phyloP scores from a whole-genome alignment of 2,329 filamentous ascomycete genomes.

The Botrytis porri region DNA sequence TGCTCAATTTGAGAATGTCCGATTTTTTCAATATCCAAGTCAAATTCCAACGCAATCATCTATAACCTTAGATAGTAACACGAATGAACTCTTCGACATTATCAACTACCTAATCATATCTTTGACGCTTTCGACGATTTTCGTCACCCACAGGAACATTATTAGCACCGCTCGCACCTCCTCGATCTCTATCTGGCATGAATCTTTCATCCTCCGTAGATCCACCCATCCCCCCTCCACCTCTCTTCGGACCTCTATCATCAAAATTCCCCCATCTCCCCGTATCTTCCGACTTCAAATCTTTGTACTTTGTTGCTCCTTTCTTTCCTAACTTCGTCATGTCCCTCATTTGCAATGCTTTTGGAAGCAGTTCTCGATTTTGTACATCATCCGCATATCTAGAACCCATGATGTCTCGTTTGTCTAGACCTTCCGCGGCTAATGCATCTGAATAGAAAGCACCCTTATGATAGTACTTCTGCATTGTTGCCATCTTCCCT shows the following conservation, averaged over 20 bases:
- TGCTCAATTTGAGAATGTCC: not conserved
- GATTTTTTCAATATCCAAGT: not conserved
- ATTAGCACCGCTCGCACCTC: slow-evolving; percentile 62
- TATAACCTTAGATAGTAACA: not conserved
- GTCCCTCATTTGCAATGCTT: slow-evolving; percentile 89
- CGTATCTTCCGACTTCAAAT: slow-evolving; percentile 87
- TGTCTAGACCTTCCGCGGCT: slow-evolving; percentile 69
- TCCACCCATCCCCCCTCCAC: slow-evolving; percentile 36
- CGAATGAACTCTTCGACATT: not conserved
- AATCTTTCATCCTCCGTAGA: slow-evolving; percentile 64
- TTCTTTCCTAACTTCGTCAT: slow-evolving; percentile 93
- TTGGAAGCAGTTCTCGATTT: slow-evolving; percentile 78
- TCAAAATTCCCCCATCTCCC: slow-evolving; percentile 74
- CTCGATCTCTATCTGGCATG: slow-evolving; percentile 57
- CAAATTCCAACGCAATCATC: not conserved
- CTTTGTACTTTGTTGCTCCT: slow-evolving; percentile 84
- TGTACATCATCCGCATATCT: slow-evolving; percentile 78
- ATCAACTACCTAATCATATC: slow-evolving; percentile 1
- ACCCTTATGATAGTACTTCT: slow-evolving; percentile 95
- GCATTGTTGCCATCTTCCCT: slow-evolving; percentile 85
- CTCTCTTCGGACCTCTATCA: slow-evolving; percentile 45
- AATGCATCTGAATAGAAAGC: slow-evolving; percentile 89
- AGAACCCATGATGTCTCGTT: slow-evolving; percentile 82
- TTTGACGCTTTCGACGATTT: slow-evolving; percentile 12
- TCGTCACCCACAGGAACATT: slow-evolving; percentile 63